Base-by-base conservation (phyloP, 345 rosid genomes). In the Salix arbutifolia region DNA sequence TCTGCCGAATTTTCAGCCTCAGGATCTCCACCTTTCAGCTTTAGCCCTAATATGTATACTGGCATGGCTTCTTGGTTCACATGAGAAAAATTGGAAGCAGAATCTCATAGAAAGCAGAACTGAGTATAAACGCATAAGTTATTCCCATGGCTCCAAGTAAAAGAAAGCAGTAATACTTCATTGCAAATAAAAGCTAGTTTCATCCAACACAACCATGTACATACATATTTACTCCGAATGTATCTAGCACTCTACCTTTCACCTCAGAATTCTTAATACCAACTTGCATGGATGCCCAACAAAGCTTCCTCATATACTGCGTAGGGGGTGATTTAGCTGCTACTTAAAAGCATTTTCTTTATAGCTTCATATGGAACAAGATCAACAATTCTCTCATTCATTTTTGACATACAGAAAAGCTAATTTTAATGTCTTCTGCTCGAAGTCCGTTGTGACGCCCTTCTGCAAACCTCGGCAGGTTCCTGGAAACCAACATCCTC, bases 401-500 rank as follows among this genome's bases (percentile, higher is more conserved):
- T 70, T 10, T 48, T 35, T 44, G 21, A 25, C 52, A 28, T 23
- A 19, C 2, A 50, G 11, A 26, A 8, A 50, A n/a, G 12, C 11
- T 19, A n/a, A 53, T 19, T 62, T 72, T 67, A 76, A 30, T 69
- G 71, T 75, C 42, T 64, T 78, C 67, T 85, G 78, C 74, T 81
- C 52, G 72, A 82, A 67, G 33, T 76, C 65, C 71, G 72, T 35
- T 66, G 70, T 33, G 76, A 76, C 21, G 31, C 66, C 65, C 66
- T 78, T 56, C 69, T 81, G 11, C 85, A 72, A 83, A 84, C 82
- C n/a, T 71, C 86, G 74, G 78, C 70, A 66, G 94, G 97, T 58
- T 83, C 76, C 82, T 85, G 91, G 75, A 88, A 92, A 61, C 97
- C 97, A 61, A 92, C 87, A 64, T 83, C 71, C 76, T 92, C 92